Evolutionary conservation across 371 early-diverging fungal species (phyloP).

Genomic region (Mucor piriformis): DNA sequence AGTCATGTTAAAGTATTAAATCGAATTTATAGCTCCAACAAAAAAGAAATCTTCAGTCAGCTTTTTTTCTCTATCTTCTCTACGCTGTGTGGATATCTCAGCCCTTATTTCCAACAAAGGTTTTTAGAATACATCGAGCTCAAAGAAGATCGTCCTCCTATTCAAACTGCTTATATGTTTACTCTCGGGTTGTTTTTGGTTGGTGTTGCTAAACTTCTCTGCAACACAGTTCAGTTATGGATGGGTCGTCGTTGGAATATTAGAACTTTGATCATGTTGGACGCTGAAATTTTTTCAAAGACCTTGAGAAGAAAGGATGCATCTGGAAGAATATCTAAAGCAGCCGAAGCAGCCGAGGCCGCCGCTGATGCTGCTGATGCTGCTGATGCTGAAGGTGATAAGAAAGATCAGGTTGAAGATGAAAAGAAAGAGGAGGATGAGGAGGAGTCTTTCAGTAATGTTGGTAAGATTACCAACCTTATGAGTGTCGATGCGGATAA

Average conservation of each 20-base stretch:
- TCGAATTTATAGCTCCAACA: conserved; percentile 34
- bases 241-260: conserved; percentile 55
- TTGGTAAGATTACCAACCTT: conserved; percentile 82
- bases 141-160: conserved; percentile 22
- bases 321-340: conserved; percentile 38
- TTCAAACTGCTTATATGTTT: conserved; percentile 45
- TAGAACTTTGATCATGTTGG: conserved; percentile 49
- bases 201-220: conserved; percentile 39
- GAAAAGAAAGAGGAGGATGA: conserved; percentile 21
- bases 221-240: conserved; percentile 47
- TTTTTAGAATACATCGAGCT: conserved; percentile 47
- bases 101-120: conserved; percentile 51
- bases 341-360: background rate
- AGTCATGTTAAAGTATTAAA: conserved; percentile 14
- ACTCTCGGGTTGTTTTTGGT: conserved; percentile 51
- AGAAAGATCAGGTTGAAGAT: background rate
- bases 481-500: conserved; percentile 78
- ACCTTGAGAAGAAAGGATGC: conserved; percentile 53
- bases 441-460: conserved; percentile 26
- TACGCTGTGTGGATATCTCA: conserved; percentile 31
- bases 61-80: conserved; percentile 40
- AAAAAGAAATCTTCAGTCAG: conserved; percentile 29
- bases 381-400: background rate
- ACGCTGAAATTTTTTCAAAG: conserved; percentile 56
- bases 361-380: conserved; percentile 16